phyloP scores from a whole-genome alignment of 306 rosid genomes.

The Quercus bicolor region DNA sequence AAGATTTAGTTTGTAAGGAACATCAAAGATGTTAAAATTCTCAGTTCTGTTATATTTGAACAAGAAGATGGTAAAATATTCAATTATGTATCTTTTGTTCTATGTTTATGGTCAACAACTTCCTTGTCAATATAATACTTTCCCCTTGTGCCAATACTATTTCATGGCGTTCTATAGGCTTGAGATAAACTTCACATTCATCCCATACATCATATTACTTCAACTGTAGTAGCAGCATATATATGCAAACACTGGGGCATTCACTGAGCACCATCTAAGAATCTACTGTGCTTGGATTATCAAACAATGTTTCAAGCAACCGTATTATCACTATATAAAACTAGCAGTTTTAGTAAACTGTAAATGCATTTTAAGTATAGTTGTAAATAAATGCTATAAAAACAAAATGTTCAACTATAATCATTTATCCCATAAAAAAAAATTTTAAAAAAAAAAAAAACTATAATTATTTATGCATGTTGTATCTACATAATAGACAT shows the following conservation, averaged over 20 bases:
- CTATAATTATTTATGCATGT: neutral
- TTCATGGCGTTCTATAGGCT: neutral
- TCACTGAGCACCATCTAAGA: slow-evolving; percentile 4
- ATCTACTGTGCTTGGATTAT: slow-evolving; percentile 2
- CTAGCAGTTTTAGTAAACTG: neutral
- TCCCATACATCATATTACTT: neutral
- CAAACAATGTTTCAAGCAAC: neutral
- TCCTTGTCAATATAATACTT: slow-evolving; percentile 1
- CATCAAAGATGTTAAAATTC: too few relatives aligned
- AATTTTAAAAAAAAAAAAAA: too few relatives aligned
- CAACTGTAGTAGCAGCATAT: neutral
- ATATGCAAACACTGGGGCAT: slow-evolving; percentile 5
- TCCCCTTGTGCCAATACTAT: neutral
- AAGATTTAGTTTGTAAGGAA: neutral
- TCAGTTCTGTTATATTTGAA: neutral
- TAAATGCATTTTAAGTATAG: neutral
- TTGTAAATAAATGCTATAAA: neutral
- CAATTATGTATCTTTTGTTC: neutral
- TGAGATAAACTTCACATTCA: neutral
- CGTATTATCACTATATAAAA: neutral
- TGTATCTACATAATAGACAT: neutral
- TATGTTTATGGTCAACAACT: neutral
- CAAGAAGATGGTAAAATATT: neutral
- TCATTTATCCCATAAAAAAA: too few relatives aligned
- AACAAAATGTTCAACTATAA: neutral